These are phyloP conservation scores for Primulina eburnea DNA, from an alignment of 257 asterid genomes.

Conservation along the genomic window DNA sequence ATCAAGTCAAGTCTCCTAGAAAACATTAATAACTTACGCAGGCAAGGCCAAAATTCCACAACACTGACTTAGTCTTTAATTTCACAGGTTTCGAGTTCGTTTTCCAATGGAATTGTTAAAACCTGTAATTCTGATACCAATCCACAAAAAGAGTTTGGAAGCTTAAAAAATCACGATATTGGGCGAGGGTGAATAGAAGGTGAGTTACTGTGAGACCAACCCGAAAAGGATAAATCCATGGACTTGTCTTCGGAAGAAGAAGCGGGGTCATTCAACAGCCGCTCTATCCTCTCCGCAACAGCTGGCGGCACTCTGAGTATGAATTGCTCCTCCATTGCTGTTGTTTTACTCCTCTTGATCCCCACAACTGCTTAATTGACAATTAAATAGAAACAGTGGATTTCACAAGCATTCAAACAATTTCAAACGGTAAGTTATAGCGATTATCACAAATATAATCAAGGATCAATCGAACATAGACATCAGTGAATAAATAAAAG, in stretches of 20 bases:
- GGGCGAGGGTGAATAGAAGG: neutral
- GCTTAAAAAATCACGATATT: neutral
- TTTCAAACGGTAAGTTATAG: neutral
- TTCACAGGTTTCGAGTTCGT: neutral
- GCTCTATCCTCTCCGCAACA: constrained; percentile 49
- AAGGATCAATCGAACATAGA: too few species aligned
- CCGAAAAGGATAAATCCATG: constrained; percentile 70
- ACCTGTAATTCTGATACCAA: neutral
- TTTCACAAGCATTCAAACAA: neutral
- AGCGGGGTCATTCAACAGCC: constrained; percentile 59
- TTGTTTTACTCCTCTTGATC: neutral
- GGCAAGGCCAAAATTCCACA: neutral
- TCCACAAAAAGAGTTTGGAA: neutral
- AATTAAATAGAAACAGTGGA: neutral
- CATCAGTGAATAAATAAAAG: too few species aligned
- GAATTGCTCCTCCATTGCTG: constrained; percentile 53
- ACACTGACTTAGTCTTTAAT: neutral
- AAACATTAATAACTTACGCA: neutral
- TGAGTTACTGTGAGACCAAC: constrained; percentile 28
- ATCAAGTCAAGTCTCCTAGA: neutral
- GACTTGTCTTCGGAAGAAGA: constrained; percentile 77
- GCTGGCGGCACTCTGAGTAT: constrained; percentile 50
- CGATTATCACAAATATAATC: neutral
- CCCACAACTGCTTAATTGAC: constrained; percentile 5
- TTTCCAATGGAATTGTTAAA: neutral